Base-by-base conservation (phyloP, 768 basidiomycete genomes). In the Amanita pallidorosea region DNA sequence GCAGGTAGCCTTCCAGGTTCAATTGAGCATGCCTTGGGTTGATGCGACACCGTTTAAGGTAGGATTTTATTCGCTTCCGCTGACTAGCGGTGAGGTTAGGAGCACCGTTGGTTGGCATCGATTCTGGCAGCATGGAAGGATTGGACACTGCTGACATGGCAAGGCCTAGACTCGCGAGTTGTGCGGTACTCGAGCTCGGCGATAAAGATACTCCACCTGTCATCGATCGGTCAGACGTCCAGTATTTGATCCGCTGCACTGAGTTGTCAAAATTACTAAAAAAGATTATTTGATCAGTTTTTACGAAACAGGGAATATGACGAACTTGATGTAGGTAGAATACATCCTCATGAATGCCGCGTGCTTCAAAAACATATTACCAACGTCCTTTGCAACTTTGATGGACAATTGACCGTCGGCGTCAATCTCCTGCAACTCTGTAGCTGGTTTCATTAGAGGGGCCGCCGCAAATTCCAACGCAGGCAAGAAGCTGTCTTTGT, bases 311-410 rank as follows among this genome's bases (percentile, higher is more conserved):
- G 53, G 33, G 48, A 13, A 41, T 31, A 37, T 45, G 52, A 53
- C 55, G 62, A 63, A 92, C 90, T 98, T 97, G 74, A 95, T 95
- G 64, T 97, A 99, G 40, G 86, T 88, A 29, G 92, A 93, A 65
- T 99, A 99, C 87, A 98, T 97, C 70, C 75, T 89, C 89, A 99
- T 91, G 72, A 97, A 97, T 4, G 95, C 92, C 27, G 92, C 89
- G 65, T 99, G 93, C 48, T 85, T 88, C 49, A 90, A 70, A 66
- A 98, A 99, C 43, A 89, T 92, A 52, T 84, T 77, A 6, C 89
- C 94, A 34, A 99, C 85, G 12, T 79, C 75, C 53, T 77, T 85
- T 0, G 89, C 90, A 12, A 89, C 88, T 41, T 70, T 71, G 47
- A 83, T 64, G 0, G 92, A 90, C 34, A 88, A 60, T 51, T 80